phyloP scores from a whole-genome alignment of 441 rosid genomes.

The Brassica hybrid region DNA sequence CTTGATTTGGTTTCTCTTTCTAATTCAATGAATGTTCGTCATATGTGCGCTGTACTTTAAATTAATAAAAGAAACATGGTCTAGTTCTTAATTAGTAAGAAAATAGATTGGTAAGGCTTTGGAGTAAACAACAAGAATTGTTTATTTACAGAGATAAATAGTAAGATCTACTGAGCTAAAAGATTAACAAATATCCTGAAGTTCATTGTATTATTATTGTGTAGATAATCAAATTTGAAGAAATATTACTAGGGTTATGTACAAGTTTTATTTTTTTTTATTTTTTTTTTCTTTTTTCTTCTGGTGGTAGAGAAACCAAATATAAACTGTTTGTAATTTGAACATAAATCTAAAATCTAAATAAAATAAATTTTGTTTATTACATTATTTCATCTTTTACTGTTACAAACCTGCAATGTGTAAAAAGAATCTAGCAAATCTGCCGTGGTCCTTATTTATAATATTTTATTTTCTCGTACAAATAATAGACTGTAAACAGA shows the following conservation, averaged over 20 bases:
- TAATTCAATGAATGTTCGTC: not conserved
- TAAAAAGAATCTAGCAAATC: not conserved
- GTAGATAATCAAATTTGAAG: not conserved
- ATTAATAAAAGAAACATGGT: not conserved
- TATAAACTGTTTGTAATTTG: not conserved
- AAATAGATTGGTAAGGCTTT: not conserved
- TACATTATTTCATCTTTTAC: not conserved
- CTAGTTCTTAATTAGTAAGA: not conserved
- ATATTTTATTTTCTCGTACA: not conserved
- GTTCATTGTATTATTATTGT: not conserved
- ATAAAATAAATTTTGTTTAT: not conserved
- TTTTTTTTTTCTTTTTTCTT: not conserved
- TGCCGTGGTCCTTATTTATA: not conserved
- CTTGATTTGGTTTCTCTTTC: constrained; percentile 7
- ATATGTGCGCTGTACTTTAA: not conserved
- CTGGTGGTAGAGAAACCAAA: not conserved
- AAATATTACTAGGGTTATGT: not conserved
- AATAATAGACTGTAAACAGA: not conserved
- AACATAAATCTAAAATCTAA: not conserved
- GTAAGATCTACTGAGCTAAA: not conserved
- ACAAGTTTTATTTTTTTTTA: not conserved
- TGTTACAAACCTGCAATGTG: not conserved
- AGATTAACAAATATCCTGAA: not conserved
- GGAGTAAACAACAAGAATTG: not conserved
- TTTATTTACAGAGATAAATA: not conserved